Conservation (phyloP, 2,329 filamentous ascomycete species). For the Colletotrichum tofieldiae region DNA sequence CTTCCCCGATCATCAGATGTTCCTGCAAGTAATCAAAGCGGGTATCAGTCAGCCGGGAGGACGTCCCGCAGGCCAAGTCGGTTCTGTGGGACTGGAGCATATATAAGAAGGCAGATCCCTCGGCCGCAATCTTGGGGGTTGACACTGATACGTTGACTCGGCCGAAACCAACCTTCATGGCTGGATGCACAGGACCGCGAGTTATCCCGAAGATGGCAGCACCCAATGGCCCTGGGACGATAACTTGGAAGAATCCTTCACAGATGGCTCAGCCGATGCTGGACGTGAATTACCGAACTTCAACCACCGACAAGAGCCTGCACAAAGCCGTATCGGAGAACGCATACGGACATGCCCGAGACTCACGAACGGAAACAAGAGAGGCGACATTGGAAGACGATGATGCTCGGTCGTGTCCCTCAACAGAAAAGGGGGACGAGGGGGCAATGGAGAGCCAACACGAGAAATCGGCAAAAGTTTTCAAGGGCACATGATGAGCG, state of each 20-base stretch:
- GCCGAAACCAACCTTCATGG: background rate
- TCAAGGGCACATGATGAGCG: slow-evolving; percentile 17
- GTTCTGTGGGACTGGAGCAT: slow-evolving; percentile 4
- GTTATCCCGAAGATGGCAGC: background rate
- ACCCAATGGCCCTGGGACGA: background rate
- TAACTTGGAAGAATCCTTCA: background rate
- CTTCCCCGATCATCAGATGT: slow-evolving; percentile 31
- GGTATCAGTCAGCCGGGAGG: background rate
- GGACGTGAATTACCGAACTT: slow-evolving; percentile 4
- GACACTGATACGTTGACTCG: background rate
- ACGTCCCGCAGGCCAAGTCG: background rate
- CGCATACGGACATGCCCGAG: background rate
- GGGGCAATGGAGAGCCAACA: background rate
- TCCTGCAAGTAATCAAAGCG: slow-evolving; percentile 18
- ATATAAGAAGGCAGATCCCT: background rate
- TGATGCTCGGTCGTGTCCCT: background rate
- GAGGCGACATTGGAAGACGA: background rate
- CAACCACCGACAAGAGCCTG: background rate
- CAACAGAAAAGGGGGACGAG: slow-evolving; percentile 22
- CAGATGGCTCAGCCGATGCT: slow-evolving; percentile 6
- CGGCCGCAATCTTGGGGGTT: background rate
- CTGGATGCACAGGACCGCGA: background rate
- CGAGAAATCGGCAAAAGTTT: slow-evolving; percentile 15
- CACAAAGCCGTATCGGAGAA: background rate
- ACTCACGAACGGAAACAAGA: background rate